Percentiles rank a stretch among this genome's conserved stretches.
phyloP scores from a whole-genome alignment of 371 early-diverging fungal species.

The Haplosporangium sp. region DNA sequence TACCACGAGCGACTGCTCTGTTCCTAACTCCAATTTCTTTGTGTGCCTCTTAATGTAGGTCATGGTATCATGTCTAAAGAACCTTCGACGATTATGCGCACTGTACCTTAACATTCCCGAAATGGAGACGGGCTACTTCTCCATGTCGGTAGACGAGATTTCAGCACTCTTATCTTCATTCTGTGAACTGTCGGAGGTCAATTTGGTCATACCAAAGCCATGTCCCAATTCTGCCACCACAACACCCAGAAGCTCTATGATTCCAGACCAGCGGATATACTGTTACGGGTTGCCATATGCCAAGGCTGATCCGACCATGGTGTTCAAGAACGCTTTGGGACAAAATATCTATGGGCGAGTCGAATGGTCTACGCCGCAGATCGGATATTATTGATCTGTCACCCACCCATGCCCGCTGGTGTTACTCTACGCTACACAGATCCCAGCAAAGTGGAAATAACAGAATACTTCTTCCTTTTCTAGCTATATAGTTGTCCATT shows the following conservation, averaged over 20 bases:
- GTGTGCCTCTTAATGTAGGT: slow-evolving; percentile 3
- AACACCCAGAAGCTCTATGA: slow-evolving; percentile 25
- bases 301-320: slow-evolving; percentile 25
- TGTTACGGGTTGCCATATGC: slow-evolving; percentile 9
- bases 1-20: background rate
- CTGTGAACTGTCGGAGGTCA: slow-evolving; percentile 20
- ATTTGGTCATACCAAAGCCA: slow-evolving; percentile 21
- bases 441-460: too few relatives aligned
- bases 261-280: slow-evolving; percentile 1
- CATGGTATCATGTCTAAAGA: slow-evolving; percentile 24
- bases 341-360: slow-evolving; percentile 31
- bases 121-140: slow-evolving; percentile 18
- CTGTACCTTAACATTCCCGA: slow-evolving; percentile 22
- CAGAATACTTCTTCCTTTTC: too few relatives aligned
- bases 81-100: slow-evolving; percentile 11
- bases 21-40: background rate
- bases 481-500: too few relatives aligned
- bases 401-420: background rate
- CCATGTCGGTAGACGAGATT: slow-evolving; percentile 33
- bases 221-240: slow-evolving; percentile 31
- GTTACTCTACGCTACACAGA: too few relatives aligned
- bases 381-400: slow-evolving; percentile 11
- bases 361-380: slow-evolving; percentile 22
- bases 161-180: slow-evolving; percentile 14
- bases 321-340: slow-evolving; percentile 25